phyloP scores from a whole-genome alignment of 139 green algal species.

The Nannochloris sp. region DNA sequence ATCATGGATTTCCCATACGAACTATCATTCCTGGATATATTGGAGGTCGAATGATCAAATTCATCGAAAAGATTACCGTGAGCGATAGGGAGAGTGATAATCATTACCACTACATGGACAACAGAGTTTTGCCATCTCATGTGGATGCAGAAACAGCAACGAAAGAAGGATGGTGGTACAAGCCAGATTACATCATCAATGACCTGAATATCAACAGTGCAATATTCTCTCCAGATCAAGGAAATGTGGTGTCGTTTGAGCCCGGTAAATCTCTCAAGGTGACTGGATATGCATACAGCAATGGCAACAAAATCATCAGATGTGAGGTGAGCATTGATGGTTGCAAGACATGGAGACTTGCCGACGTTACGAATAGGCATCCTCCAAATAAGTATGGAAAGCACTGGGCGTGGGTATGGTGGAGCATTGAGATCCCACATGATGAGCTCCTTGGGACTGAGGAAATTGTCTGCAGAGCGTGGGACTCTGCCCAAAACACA shows the following conservation, averaged over 20 bases:
- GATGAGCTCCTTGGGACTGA: slow-evolving; percentile 48
- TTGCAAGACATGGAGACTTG: slow-evolving; percentile 68
- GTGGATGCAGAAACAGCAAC: slow-evolving; percentile 84
- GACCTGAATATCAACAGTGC: slow-evolving; percentile 95
- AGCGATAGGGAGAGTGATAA: slow-evolving; percentile 63
- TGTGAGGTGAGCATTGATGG: slow-evolving; percentile 87
- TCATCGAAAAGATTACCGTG: slow-evolving; percentile 76
- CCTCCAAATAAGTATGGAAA: slow-evolving; percentile 67
- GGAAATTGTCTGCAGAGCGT: slow-evolving; percentile 70
- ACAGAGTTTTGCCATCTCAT: slow-evolving; percentile 87
- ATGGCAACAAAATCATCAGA: slow-evolving; percentile 82
- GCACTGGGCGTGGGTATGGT: slow-evolving; percentile 66
- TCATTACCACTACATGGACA: slow-evolving; percentile 97
- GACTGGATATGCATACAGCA: slow-evolving; percentile 80
- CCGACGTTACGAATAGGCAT: slow-evolving; percentile 54
- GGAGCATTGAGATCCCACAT: slow-evolving; percentile 17
- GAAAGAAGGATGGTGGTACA: slow-evolving; percentile 90
- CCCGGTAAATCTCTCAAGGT: slow-evolving; percentile 40
- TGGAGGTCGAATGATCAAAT: slow-evolving; percentile 50
- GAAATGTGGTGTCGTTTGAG: slow-evolving; percentile 69
- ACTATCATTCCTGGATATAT: slow-evolving; percentile 77
- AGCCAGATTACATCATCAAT: slow-evolving; percentile 98
- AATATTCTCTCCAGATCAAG: slow-evolving; percentile 75
- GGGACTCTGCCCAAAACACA: slow-evolving; percentile 75
- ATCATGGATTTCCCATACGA: slow-evolving; percentile 69